These are phyloP conservation scores for Cardamine occulta DNA, from an alignment of 345 rosid species.

Conservation along the genomic window DNA sequence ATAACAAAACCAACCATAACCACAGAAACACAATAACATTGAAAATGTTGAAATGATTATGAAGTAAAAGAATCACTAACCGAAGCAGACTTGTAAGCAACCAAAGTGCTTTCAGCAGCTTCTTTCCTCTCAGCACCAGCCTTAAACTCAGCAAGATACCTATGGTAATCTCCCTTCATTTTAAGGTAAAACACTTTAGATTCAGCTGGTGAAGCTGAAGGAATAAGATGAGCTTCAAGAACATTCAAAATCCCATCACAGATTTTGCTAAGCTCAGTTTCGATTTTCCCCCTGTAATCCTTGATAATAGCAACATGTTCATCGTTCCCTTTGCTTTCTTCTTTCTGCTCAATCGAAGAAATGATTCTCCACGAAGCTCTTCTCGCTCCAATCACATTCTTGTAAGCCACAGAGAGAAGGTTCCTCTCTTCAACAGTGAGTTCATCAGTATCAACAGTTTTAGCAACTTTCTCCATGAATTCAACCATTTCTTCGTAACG, in stretches of 20 bases:
- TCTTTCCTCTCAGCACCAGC: constrained; percentile 93
- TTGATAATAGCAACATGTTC: constrained; percentile 84
- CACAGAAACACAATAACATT: not conserved
- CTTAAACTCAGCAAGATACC: constrained; percentile 98
- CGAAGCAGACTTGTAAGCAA: constrained; percentile 99
- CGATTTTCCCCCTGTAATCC: constrained; percentile 89
- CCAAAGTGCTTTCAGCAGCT: constrained; percentile 94
- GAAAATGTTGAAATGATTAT: not conserved
- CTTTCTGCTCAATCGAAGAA: constrained; percentile 99
- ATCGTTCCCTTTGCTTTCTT: constrained; percentile 93
- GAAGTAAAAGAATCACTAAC: constrained; percentile 38
- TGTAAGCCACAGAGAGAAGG: constrained; percentile 96
- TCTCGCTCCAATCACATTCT: constrained; percentile 96
- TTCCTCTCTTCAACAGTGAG: constrained; percentile 92
- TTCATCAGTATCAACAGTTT: constrained; percentile 83
- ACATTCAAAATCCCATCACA: constrained; percentile 89
- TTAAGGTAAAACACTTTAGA: constrained; percentile 96
- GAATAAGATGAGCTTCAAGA: constrained; percentile 87
- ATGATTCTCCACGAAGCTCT: constrained; percentile 99
- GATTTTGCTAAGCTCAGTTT: constrained; percentile 89
- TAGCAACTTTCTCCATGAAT: constrained; percentile 95
- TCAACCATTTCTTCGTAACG: constrained; percentile 99
- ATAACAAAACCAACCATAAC: not conserved
- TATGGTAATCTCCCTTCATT: constrained; percentile 97
- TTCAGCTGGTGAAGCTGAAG: constrained; percentile 84